Conservation (phyloP, 2,329 filamentous ascomycete species). For the Geosmithia morbida region DNA sequence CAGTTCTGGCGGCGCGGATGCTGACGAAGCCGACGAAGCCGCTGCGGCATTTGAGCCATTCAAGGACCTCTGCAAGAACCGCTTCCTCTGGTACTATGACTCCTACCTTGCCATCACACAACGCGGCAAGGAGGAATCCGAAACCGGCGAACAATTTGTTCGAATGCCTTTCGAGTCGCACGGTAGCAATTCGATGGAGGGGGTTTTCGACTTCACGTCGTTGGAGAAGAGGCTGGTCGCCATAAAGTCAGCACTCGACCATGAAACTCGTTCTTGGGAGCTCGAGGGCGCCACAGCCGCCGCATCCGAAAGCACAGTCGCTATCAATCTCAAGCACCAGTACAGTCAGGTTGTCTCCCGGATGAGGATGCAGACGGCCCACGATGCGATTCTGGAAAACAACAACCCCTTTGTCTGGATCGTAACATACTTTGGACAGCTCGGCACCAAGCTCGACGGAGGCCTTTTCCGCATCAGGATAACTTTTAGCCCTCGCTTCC, state of each 20-base stretch:
- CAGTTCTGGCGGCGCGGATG: conserved; percentile 15
- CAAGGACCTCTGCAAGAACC: conserved; percentile 75
- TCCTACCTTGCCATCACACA: conserved; percentile 64
- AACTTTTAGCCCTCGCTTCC: conserved; percentile 70
- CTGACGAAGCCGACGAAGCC: conserved; percentile 36
- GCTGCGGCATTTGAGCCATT: conserved; percentile 65
- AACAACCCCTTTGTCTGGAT: conserved; percentile 83
- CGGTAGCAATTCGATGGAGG: conserved; percentile 69
- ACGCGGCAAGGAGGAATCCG: conserved; percentile 47
- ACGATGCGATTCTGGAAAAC: conserved; percentile 64
- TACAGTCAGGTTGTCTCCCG: conserved; percentile 68
- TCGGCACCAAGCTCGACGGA: conserved; percentile 87
- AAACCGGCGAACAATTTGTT: conserved; percentile 50
- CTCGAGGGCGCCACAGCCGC: conserved; percentile 49
- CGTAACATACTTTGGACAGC: conserved; percentile 77
- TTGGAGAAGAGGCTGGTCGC: conserved; percentile 53
- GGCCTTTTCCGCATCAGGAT: conserved; percentile 76
- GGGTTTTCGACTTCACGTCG: conserved; percentile 66
- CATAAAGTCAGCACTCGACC: conserved; percentile 57
- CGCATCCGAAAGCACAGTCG: conserved; percentile 56
- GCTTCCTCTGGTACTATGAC: conserved; percentile 93
- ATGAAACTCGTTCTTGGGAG: conserved; percentile 61
- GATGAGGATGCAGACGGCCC: conserved; percentile 56
- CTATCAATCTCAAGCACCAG: conserved; percentile 70
- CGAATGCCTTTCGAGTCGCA: conserved; percentile 71